phyloP scores from a whole-genome alignment of 495 filamentous ascomycete genomes.

The Hypoxylon rickii region DNA sequence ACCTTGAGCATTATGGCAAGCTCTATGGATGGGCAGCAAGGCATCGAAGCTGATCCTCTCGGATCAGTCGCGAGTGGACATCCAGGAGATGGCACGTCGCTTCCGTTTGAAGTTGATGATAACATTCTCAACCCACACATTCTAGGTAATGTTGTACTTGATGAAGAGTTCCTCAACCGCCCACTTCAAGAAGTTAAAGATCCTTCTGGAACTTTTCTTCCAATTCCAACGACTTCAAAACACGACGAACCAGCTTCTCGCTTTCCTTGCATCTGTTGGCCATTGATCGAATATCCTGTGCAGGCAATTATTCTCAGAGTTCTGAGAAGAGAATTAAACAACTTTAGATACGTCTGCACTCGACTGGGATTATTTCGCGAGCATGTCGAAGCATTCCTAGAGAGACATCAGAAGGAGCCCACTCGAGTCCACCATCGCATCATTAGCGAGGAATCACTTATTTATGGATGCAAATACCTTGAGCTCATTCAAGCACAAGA shows the following conservation, averaged over 20 bases:
- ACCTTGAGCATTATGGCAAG: too few relatives aligned
- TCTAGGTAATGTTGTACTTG: too few relatives aligned
- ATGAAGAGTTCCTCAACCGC: too few relatives aligned
- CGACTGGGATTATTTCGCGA: background rate
- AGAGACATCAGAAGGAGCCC: background rate
- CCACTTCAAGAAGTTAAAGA: too few relatives aligned
- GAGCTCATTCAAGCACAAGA: background rate
- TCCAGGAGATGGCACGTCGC: too few relatives aligned
- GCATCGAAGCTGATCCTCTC: too few relatives aligned
- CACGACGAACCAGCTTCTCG: background rate
- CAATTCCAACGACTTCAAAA: background rate
- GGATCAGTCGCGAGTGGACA: too few relatives aligned
- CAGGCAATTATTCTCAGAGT: conserved; percentile 11
- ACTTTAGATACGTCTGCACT: background rate
- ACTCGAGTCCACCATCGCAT: background rate
- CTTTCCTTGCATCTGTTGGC: too few relatives aligned
- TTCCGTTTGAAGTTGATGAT: too few relatives aligned
- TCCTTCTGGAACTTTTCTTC: too few relatives aligned
- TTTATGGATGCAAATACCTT: conserved; percentile 3
- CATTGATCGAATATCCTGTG: conserved; percentile 1
- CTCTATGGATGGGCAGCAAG: too few relatives aligned
- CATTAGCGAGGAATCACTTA: background rate
- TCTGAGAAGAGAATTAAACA: background rate
- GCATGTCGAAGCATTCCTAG: background rate
- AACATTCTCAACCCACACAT: too few relatives aligned